These are phyloP conservation scores for Terana coerulea DNA, from an alignment of 768 basidiomycete genomes.

Conservation along the genomic window DNA sequence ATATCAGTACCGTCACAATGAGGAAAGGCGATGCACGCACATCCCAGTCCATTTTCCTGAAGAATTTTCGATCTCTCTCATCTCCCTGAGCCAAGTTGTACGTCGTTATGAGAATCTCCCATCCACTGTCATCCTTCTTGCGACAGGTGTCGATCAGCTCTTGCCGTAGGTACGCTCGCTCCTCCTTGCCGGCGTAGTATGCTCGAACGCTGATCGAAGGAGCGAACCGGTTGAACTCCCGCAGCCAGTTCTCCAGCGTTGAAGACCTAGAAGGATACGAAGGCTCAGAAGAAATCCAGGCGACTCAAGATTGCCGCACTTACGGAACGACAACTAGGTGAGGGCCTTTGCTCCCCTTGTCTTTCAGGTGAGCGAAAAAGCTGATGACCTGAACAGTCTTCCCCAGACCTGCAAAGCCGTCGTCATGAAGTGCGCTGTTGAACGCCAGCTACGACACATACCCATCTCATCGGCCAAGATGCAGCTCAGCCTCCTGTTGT, in stretches of 20 bases:
- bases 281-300: neutral
- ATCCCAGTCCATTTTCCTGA: conserved; percentile 88
- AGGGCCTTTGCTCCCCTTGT: conserved; percentile 73
- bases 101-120: conserved; percentile 95
- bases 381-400: conserved; percentile 99
- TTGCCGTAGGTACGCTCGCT: conserved; percentile 69
- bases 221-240: conserved; percentile 91
- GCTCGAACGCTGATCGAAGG: conserved; percentile 82
- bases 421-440: neutral
- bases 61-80: conserved; percentile 85
- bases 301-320: conserved; percentile 31
- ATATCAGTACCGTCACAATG: neutral
- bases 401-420: conserved; percentile 67
- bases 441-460: conserved; percentile 40
- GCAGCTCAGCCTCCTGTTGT: conserved; percentile 77
- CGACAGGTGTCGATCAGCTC: conserved; percentile 62
- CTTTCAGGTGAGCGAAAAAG: conserved; percentile 87
- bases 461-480: conserved; percentile 99
- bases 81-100: conserved; percentile 93
- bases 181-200: conserved; percentile 92
- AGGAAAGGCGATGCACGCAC: conserved; percentile 44
- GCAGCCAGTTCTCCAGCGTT: conserved; percentile 97
- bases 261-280: conserved; percentile 59
- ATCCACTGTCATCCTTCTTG: conserved; percentile 48
- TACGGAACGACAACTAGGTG: conserved; percentile 96